Conservation (phyloP, 139 green algal genomes). For the Haematococcus sp. region DNA sequence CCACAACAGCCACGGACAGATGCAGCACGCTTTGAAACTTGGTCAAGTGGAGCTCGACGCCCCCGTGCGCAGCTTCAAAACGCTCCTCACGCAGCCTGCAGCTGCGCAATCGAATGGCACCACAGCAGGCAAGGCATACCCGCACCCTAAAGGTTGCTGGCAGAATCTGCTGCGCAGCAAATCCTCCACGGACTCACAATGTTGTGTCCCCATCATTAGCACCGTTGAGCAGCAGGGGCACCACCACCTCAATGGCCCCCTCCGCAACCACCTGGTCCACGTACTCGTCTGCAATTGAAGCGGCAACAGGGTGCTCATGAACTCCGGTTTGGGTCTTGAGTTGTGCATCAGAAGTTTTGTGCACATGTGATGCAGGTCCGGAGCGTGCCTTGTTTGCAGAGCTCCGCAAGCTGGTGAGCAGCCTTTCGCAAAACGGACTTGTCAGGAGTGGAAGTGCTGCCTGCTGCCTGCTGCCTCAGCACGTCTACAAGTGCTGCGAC, state of each 20-base stretch:
- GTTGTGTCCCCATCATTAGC: neutral
- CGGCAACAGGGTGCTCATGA: too few species aligned
- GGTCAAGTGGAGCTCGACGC: too few species aligned
- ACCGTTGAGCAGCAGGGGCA: slow-evolving; percentile 63
- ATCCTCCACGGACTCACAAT: neutral
- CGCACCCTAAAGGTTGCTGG: neutral
- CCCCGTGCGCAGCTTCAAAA: too few species aligned
- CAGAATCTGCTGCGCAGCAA: neutral
- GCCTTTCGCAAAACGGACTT: slow-evolving; percentile 40
- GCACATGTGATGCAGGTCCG: neutral
- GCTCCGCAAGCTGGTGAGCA: slow-evolving; percentile 62
- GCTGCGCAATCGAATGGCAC: too few species aligned
- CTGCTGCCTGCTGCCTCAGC: neutral
- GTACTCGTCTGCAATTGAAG: slow-evolving; percentile 62
- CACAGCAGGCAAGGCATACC: too few species aligned
- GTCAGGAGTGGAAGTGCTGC: slow-evolving; percentile 20
- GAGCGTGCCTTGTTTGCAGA: slow-evolving; percentile 51
- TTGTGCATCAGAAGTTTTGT: too few species aligned
- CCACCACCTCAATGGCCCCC: slow-evolving; percentile 63
- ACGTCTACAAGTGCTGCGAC: slow-evolving; percentile 25
- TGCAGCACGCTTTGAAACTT: too few species aligned
- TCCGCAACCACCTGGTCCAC: slow-evolving; percentile 68
- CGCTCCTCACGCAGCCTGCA: too few species aligned
- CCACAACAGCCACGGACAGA: neutral
- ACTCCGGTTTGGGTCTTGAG: too few species aligned